Conservation (phyloP, 1,284 basidiomycete species). For the Boletus smithii region DNA sequence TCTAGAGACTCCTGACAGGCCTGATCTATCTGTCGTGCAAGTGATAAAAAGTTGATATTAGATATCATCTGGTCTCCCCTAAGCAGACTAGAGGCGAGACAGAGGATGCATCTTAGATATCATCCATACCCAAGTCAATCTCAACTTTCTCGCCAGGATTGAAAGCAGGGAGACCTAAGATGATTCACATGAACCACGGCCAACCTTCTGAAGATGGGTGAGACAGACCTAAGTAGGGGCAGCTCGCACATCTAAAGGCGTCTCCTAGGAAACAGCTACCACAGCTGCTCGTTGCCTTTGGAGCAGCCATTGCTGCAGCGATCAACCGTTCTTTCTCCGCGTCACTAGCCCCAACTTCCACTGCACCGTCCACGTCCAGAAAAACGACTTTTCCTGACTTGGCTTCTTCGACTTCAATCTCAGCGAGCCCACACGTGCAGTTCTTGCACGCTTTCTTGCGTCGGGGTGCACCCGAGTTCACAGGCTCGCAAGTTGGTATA, state of each 20-base stretch:
- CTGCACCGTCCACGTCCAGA: constrained; percentile 57
- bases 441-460: constrained; percentile 91
- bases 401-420: constrained; percentile 81
- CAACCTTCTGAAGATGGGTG: constrained; percentile 3
- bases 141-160: constrained; percentile 98
- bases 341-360: constrained; percentile 61
- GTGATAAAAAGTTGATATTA: constrained; percentile 33
- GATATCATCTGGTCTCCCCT: constrained; percentile 64
- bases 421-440: constrained; percentile 91
- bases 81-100: too few species aligned
- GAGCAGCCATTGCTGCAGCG: constrained; percentile 60
- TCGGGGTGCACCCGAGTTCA: constrained; percentile 48
- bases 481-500: constrained; percentile 63
- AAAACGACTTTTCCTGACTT: constrained; percentile 60
- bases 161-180: constrained; percentile 88
- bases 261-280: constrained; percentile 98
- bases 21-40: not conserved
- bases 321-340: constrained; percentile 61
- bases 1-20: constrained; percentile 1
- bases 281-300: constrained; percentile 92
- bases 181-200: constrained; percentile 6
- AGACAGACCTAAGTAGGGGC: constrained; percentile 88
- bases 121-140: constrained; percentile 83
- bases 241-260: constrained; percentile 93
- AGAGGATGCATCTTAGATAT: constrained; percentile 52